Evolutionary conservation across 2,329 filamentous ascomycete genomes (phyloP), one percentile per base, ranked within the genome.

Genomic region (Fusarium tanahbumbuense): DNA sequence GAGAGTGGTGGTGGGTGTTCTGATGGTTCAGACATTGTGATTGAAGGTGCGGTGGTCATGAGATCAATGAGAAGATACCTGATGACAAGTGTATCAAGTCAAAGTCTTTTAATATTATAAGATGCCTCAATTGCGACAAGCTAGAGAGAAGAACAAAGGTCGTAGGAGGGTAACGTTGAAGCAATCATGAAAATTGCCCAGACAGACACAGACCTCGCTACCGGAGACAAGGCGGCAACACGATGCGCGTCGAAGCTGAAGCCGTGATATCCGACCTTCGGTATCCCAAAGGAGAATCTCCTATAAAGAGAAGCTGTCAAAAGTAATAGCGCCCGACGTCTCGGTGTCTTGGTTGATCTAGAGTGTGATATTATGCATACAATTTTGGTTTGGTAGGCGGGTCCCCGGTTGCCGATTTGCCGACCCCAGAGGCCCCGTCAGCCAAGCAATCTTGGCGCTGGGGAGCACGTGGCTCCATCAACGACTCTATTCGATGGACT

Each of bases 1-100:
- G 85, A 85, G 60, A 94, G 86, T 13, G 88, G 85, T 9, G 90
- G 90, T 41, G 89, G 81, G 67, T 85, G 81, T 68, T 85, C 67
- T 32, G 64, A 30, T 20, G 50, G 27, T 23, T 63, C 12, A 8
- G 60, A 47, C 69, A 70, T 72, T 23, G 48, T 25, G 37, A 18
- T 55, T 13, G 42, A 13, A 34, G 30, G 42, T 18, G 20, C 5
- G 16, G 8, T 27, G 16, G 28, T 15, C 27, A 13, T 54, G 18
- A 37, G 34, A 48, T 37, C 7, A 10, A 25, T 2, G 11, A n/a
- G 6, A 18, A 30, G 11, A 22, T 18, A 6, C n/a, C 16, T 30
- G 20, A 18, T 5, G 20, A 10, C 11, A 4, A 12, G 8, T 8
- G 18, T 22, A 52, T 20, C 4, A 20, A 13, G 11, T 13, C 44